A percentile compares a stretch with the other conserved stretches of the same genome.
These are phyloP conservation scores for Arthrobotrys pseudoclavata DNA, from an alignment of 2,329 filamentous ascomycete genomes.

Conservation along the genomic window DNA sequence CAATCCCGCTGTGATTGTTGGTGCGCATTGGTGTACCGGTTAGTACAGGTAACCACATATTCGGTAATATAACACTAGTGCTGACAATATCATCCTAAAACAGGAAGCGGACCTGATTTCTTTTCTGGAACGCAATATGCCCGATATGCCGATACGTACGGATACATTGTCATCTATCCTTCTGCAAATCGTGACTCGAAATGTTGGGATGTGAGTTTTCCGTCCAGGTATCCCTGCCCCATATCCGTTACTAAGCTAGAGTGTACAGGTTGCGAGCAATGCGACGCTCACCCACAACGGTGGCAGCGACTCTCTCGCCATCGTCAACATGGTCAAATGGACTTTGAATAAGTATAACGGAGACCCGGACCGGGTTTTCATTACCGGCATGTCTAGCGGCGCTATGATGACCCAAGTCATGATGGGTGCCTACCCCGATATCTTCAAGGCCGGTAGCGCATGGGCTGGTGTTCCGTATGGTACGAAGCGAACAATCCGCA, in stretches of 20 bases:
- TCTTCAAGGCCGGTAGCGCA: constrained; percentile 68
- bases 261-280: constrained; percentile 35
- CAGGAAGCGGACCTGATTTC: constrained; percentile 47
- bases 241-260: background rate
- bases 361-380: constrained; percentile 65
- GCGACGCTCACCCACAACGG: constrained; percentile 65
- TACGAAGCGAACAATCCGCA: background rate
- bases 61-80: background rate
- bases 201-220: constrained; percentile 62
- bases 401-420: constrained; percentile 69
- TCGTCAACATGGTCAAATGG: constrained; percentile 67
- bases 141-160: constrained; percentile 44
- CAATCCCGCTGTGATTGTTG: constrained; percentile 43
- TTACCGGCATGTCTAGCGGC: constrained; percentile 65
- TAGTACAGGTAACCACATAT: background rate
- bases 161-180: constrained; percentile 53
- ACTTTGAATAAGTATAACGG: constrained; percentile 65
- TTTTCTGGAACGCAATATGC: constrained; percentile 38
- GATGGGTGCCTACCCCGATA: constrained; percentile 69
- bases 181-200: constrained; percentile 62
- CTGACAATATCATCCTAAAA: background rate
- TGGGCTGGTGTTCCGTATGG: constrained; percentile 69
- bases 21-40: constrained; percentile 53
- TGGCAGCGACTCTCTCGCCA: constrained; percentile 67
- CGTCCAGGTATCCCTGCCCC: background rate